Percentiles rank a stretch among this genome's conserved stretches.
These are phyloP conservation scores for Ascochyta rabiei DNA, from an alignment of 2,329 filamentous ascomycete genomes.

Conservation along the genomic window DNA sequence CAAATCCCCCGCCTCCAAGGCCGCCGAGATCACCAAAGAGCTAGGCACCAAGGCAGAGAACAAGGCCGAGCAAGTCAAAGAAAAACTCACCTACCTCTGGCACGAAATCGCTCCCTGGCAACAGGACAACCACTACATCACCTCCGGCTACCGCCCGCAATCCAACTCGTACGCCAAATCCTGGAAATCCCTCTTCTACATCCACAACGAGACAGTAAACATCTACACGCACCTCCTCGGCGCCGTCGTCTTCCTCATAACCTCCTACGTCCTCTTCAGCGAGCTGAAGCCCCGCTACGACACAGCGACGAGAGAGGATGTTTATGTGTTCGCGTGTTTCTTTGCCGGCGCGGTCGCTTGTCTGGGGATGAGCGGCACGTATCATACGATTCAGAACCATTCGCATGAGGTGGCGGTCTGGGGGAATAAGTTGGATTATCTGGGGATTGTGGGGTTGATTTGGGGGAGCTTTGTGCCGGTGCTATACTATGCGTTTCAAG, in stretches of 20 bases:
- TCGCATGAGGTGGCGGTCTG: slow-evolving; percentile 76
- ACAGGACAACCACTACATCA: slow-evolving; percentile 72
- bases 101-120: slow-evolving; percentile 54
- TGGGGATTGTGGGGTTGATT: slow-evolving; percentile 90
- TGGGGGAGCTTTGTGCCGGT: slow-evolving; percentile 90
- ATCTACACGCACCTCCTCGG: slow-evolving; percentile 71
- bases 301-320: slow-evolving; percentile 44
- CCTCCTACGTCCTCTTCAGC: slow-evolving; percentile 29
- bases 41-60: slow-evolving; percentile 13
- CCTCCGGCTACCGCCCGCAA: slow-evolving; percentile 67
- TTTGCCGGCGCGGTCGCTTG: slow-evolving; percentile 52
- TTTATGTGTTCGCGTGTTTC: slow-evolving; percentile 47
- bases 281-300: slow-evolving; percentile 39
- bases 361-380: slow-evolving; percentile 66
- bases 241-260: slow-evolving; percentile 31
- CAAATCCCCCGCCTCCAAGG: slow-evolving; percentile 24
- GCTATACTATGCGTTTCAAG: slow-evolving; percentile 66
- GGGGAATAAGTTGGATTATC: slow-evolving; percentile 93
- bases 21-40: slow-evolving; percentile 29
- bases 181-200: slow-evolving; percentile 63
- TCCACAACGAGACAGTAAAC: slow-evolving; percentile 74
- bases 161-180: slow-evolving; percentile 67
- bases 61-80: slow-evolving; percentile 38
- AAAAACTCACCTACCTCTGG: slow-evolving; percentile 57
- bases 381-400: slow-evolving; percentile 85